Conservation (phyloP, 306 rosid species). For the Alnus glutinosa region DNA sequence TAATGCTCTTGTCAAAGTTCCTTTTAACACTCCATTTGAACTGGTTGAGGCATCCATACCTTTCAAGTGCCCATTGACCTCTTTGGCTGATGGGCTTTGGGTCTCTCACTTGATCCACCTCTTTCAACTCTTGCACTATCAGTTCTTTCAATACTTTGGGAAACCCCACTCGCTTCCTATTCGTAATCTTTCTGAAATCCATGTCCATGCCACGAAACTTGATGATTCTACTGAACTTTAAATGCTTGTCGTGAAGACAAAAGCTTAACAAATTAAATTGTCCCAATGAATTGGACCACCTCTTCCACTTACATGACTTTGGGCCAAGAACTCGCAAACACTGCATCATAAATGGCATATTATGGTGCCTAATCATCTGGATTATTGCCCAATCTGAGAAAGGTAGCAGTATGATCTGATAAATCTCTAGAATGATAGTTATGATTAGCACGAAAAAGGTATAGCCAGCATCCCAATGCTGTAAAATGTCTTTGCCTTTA, state of each 20-base stretch:
- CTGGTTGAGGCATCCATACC: constrained; percentile 39
- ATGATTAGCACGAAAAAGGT: constrained; percentile 43
- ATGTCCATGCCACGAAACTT: constrained; percentile 30
- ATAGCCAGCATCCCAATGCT: constrained; percentile 33
- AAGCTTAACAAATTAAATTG: constrained; percentile 60
- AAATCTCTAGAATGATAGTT: constrained; percentile 54
- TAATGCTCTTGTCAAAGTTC: constrained; percentile 60
- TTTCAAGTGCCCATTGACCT: constrained; percentile 55
- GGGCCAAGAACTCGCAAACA: constrained; percentile 45
- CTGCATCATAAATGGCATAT: constrained; percentile 34
- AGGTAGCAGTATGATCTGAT: constrained; percentile 51
- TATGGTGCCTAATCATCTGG: constrained; percentile 44
- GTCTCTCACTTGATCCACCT: constrained; percentile 41
- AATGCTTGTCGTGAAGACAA: constrained; percentile 47
- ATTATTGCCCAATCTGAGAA: constrained; percentile 66
- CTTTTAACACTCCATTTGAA: constrained; percentile 44
- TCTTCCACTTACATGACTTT: constrained; percentile 43
- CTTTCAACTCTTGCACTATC: constrained; percentile 49
- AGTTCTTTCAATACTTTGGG: constrained; percentile 39
- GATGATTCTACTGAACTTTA: constrained; percentile 37
- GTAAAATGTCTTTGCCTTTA: constrained; percentile 8
- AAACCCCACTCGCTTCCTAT: constrained; percentile 26
- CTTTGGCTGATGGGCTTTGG: constrained; percentile 44
- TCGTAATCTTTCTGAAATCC: constrained; percentile 34
- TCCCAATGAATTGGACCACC: constrained; percentile 62